phyloP scores from a whole-genome alignment of 352 stramenopile species.

The Pilasporangium apinafurcum region DNA sequence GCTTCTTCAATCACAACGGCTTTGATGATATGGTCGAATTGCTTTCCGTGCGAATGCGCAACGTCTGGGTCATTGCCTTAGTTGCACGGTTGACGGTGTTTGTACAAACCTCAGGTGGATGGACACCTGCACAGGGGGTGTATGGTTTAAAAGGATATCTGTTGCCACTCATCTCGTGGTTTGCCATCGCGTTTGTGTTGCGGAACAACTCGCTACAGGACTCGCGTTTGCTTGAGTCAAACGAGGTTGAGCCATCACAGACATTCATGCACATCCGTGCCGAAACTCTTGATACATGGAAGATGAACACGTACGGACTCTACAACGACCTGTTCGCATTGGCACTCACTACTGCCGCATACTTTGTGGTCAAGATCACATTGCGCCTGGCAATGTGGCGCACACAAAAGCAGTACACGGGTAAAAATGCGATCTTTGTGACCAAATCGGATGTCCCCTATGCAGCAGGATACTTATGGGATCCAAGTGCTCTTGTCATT shows the following conservation, averaged over 20 bases:
- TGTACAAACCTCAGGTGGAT: conserved; percentile 39
- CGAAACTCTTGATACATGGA: conserved; percentile 47
- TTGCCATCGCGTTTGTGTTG: conserved; percentile 16
- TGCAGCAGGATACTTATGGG: conserved; percentile 39
- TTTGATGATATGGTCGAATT: conserved; percentile 26
- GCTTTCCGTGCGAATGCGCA: conserved; percentile 43
- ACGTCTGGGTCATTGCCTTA: conserved; percentile 37
- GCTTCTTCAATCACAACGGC: conserved; percentile 20
- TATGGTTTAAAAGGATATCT: conserved; percentile 34
- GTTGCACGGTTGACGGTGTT: conserved; percentile 34
- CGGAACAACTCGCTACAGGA: conserved; percentile 16
- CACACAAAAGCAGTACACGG: conserved; percentile 8
- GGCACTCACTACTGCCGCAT: conserved; percentile 27
- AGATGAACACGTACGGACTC: conserved; percentile 47
- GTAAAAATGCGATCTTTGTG: conserved; percentile 40
- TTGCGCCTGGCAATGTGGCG: conserved; percentile 12
- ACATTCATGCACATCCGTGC: conserved; percentile 55
- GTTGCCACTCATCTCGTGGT: conserved; percentile 18
- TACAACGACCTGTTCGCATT: conserved; percentile 46
- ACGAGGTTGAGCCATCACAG: conserved; percentile 35
- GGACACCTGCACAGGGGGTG: conserved; percentile 37
- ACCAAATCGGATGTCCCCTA: conserved; percentile 32
- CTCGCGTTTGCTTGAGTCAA: conserved; percentile 41
- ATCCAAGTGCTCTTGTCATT: conserved; percentile 43
- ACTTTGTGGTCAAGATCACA: conserved; percentile 18